Conservation (phyloP, 371 early-diverging fungal genomes). For the Zychaea mexicana region DNA sequence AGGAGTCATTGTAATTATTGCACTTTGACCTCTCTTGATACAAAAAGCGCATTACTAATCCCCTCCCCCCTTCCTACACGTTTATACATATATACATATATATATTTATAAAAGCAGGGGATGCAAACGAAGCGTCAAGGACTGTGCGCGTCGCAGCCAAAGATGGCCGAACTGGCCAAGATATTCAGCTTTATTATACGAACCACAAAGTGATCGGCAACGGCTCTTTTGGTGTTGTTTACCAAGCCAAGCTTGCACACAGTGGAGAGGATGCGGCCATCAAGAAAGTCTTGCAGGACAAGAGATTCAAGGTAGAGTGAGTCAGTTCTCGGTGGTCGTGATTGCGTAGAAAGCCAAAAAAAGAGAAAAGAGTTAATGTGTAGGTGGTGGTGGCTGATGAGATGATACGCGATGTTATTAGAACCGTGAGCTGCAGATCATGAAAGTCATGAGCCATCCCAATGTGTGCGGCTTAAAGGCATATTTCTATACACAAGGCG, state of each 20-base stretch:
- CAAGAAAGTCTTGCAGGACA: slow-evolving; percentile 95
- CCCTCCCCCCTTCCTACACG: too few relatives aligned
- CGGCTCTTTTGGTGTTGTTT: slow-evolving; percentile 96
- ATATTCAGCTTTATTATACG: slow-evolving; percentile 83
- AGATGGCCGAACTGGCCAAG: slow-evolving; percentile 83
- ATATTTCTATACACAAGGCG: slow-evolving; percentile 89
- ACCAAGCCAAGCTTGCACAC: slow-evolving; percentile 83
- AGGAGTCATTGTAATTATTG: too few relatives aligned
- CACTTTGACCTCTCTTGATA: too few relatives aligned
- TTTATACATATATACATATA: background rate
- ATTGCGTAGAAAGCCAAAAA: too few relatives aligned
- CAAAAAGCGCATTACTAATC: too few relatives aligned
- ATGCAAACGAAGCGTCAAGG: slow-evolving; percentile 9
- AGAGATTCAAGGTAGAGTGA: slow-evolving; percentile 88
- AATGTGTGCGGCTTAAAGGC: slow-evolving; percentile 86
- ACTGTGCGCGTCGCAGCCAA: slow-evolving; percentile 60
- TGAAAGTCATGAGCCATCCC: slow-evolving; percentile 88
- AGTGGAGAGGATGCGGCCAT: slow-evolving; percentile 84
- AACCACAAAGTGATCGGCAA: slow-evolving; percentile 91
- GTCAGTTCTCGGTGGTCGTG: too few relatives aligned
- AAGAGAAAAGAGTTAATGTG: background rate
- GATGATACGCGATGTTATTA: too few relatives aligned
- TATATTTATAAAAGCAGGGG: slow-evolving; percentile 12
- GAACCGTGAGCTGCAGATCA: slow-evolving; percentile 97
- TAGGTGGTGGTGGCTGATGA: background rate